Base-by-base conservation (phyloP, 1,139 yeast genomes). In the Yamadazyma sp. region DNA sequence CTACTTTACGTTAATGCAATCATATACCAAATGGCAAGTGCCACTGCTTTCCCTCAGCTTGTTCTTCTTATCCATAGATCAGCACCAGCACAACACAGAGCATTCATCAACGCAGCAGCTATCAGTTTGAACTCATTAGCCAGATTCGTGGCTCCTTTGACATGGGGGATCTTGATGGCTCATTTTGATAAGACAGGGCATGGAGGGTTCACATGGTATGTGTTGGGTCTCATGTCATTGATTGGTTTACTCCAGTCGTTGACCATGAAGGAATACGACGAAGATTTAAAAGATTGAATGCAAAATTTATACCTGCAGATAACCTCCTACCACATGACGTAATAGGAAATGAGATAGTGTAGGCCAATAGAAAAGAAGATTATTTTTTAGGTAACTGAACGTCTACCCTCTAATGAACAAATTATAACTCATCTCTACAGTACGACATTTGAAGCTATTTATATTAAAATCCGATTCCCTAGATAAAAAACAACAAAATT, bases 151-250 rank as follows among this genome's bases (percentile, higher is more conserved):
- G 86, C 82, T 3, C 87, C 87, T 0, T 55, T 79, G 13, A 29
- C 66, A 2, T 79, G 83, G 81, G 86, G 86, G 9, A 61, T 58
- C 37, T 49, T 80, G 30, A 78, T 80, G 73, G 64, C 81, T 2
- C 61, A 61, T 45, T 70, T 73, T 18, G 75, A 76, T 45, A 54
- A 52, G n/a, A 47, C 56, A 23, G 62, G 67, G 9, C 54, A 66
- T 31, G 78, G 72, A 0, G 75, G 77, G 59, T 43, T 77, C 6
- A 71, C 81, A 0, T 80, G 84, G 83, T 67, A 67, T 57, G 40
- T 63, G 2, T 54, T 73, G 39, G 59, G 74, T 34, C 35, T 58
- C 2, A 47, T 78, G 23, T 62, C 76, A 1, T 40, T 62, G 1
- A 44, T 61, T 9, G 68, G 62, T 8, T 38, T 52, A 15, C 17